Conservation (phyloP, 2,329 filamentous ascomycete species). For the Colletotrichum sp. region DNA sequence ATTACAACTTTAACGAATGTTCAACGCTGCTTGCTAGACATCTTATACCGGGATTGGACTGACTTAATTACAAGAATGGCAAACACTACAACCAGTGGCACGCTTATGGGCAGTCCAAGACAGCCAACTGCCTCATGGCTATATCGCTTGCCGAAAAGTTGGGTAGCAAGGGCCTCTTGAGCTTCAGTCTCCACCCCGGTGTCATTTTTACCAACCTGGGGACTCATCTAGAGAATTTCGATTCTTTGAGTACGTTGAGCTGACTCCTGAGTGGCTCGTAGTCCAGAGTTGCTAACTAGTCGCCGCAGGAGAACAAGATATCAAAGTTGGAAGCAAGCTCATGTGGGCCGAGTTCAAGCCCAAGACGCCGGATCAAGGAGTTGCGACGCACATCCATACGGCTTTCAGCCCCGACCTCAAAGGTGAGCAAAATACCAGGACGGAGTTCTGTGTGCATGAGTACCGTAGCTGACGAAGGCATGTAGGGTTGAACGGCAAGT, state of each 20-base stretch:
- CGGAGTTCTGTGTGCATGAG: neutral
- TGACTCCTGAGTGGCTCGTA: no score
- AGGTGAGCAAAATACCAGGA: neutral
- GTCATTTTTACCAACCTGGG: conserved; percentile 26
- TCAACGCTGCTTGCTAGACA: neutral
- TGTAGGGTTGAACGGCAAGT: conserved; percentile 28
- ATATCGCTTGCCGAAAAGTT: conserved; percentile 35
- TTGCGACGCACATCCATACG: conserved; percentile 33
- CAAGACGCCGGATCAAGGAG: conserved; percentile 34
- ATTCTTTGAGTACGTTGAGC: neutral
- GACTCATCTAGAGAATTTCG: conserved; percentile 9
- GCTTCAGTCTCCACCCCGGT: conserved; percentile 40
- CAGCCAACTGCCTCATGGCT: conserved; percentile 35
- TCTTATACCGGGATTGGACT: neutral
- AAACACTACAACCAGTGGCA: conserved; percentile 27
- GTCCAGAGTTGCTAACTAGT: neutral
- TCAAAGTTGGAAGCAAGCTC: conserved; percentile 22
- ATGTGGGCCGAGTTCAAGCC: conserved; percentile 16
- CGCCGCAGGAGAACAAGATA: conserved; percentile 28
- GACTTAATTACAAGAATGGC: neutral
- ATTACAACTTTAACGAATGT: conserved; percentile 46
- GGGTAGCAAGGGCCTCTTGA: conserved; percentile 28
- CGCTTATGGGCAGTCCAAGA: conserved; percentile 33
- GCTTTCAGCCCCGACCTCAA: conserved; percentile 32
- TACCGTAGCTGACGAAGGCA: neutral